These are phyloP conservation scores for Galerina sulciceps DNA, from an alignment of 768 basidiomycete genomes.

Conservation along the genomic window DNA sequence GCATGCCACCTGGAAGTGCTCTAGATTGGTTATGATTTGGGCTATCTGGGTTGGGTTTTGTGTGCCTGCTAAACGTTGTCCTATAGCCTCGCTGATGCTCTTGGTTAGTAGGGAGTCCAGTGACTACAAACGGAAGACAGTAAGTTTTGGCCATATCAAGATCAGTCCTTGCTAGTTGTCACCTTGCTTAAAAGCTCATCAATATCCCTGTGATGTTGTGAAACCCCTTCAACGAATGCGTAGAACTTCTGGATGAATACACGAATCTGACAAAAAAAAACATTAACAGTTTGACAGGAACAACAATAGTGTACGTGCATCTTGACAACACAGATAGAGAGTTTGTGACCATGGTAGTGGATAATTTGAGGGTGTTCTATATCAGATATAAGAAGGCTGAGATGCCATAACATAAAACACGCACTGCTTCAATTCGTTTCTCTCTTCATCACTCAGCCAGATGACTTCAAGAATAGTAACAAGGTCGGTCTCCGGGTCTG, in stretches of 20 bases:
- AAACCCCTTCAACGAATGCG: constrained; percentile 93
- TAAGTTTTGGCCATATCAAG: neutral
- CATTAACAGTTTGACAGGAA: neutral
- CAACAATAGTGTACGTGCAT: constrained; percentile 47
- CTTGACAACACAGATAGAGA: constrained; percentile 93
- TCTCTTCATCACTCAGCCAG: constrained; percentile 78
- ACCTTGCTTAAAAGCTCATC: constrained; percentile 93
- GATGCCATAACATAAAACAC: constrained; percentile 4
- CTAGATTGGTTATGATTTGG: constrained; percentile 90
- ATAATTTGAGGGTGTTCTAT: constrained; percentile 67
- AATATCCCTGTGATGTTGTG: constrained; percentile 88
- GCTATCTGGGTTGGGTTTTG: constrained; percentile 88
- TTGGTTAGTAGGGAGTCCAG: constrained; percentile 81
- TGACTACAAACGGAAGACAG: constrained; percentile 56
- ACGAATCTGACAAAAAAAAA: constrained; percentile 60
- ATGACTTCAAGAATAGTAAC: constrained; percentile 79
- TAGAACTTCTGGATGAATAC: constrained; percentile 94
- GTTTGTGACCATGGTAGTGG: constrained; percentile 93
- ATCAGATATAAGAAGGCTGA: neutral
- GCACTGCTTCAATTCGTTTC: constrained; percentile 61
- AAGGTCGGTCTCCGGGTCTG: constrained; percentile 61
- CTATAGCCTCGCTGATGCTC: constrained; percentile 78
- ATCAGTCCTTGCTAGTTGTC: constrained; percentile 1
- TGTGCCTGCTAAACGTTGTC: constrained; percentile 71
- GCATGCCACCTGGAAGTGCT: constrained; percentile 88